Evolutionary conservation across 2,329 filamentous ascomycete genomes (phyloP), one percentile per base, ranked within the genome.

Genomic region (Exserohilum turcica): DNA sequence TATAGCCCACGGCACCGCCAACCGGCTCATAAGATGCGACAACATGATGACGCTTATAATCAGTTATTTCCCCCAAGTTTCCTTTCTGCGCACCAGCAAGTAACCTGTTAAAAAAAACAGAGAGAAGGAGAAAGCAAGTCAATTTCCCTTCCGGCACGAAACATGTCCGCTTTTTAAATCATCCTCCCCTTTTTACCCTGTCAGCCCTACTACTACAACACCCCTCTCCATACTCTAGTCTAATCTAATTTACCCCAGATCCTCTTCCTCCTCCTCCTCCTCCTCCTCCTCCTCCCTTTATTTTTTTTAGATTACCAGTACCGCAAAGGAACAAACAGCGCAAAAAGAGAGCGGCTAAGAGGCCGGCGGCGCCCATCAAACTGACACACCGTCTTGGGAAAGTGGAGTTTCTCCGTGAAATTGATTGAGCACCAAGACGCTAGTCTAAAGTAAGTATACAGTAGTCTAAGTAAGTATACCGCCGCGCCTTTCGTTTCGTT

Each of bases 1-100:
- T 10, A 52, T 52, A 1, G 50, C 50, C 5, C 48, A 40, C 1
- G 50, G 43, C 44, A 48, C 10, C 24, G 38, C 50, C 31, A 48
- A 38, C 3, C 27, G 44, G 16, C 37, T 48, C 38, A 52, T 48
- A 18, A 43, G 8, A 9, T 48, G 32, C 10, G 38, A 52, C 24
- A 52, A 28, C 50, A 52, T 52, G 9, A 5, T 43, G 29, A 31
- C 18, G 35, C 9, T 36, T 10, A 3, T 24, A 42, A 21, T 40
- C 13, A n/a, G n/a, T n/a, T n/a, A n/a, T n/a, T n/a, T n/a, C n/a
- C n/a, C n/a, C n/a, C n/a, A n/a, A n/a, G n/a, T n/a, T n/a, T n/a
- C n/a, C n/a, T n/a, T n/a, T 33, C 18, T 37, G 29, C 33, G 12
- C 36, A 21, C 31, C 32, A 16, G 6, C 39, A 8, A 42, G 29